Conservation (phyloP, 1,139 yeast species). For the Arxiozyma telluris region DNA sequence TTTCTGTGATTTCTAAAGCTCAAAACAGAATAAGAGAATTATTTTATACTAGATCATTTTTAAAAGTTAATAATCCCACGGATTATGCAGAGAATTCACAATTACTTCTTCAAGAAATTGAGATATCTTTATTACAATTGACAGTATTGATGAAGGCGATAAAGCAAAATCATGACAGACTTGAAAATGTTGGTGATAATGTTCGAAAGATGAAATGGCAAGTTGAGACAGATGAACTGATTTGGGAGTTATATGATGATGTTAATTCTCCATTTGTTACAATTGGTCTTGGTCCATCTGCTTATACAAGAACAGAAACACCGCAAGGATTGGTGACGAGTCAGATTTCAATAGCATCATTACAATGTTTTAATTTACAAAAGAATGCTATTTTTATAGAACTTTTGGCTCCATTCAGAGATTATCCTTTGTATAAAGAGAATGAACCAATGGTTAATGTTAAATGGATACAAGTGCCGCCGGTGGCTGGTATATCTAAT, state of each 20-base stretch:
- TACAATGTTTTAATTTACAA: conserved; percentile 64
- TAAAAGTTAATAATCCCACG: conserved; percentile 25
- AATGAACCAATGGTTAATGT: conserved; percentile 39
- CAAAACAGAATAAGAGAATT: conserved; percentile 25
- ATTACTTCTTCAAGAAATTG: conserved; percentile 48
- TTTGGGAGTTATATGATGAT: conserved; percentile 60
- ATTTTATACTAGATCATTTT: conserved; percentile 24
- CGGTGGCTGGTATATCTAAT: conserved; percentile 81
- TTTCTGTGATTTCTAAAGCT: conserved; percentile 22
- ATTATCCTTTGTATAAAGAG: conserved; percentile 15
- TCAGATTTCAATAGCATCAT: conserved; percentile 45
- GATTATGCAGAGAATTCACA: conserved; percentile 29
- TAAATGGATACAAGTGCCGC: conserved; percentile 65
- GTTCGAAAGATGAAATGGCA: conserved; percentile 43
- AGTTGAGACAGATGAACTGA: conserved; percentile 59
- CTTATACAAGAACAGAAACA: conserved; percentile 49
- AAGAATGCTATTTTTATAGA: conserved; percentile 57
- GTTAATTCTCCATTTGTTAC: conserved; percentile 56
- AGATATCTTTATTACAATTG: conserved; percentile 49
- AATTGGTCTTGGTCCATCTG: conserved; percentile 55
- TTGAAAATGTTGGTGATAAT: conserved; percentile 34
- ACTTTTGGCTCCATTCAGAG: conserved; percentile 46
- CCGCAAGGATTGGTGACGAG: conserved; percentile 56
- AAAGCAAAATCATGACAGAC: conserved; percentile 40
- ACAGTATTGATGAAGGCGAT: conserved; percentile 61